A percentile compares a stretch with the other conserved stretches of the same genome.
Conservation (phyloP, 2,329 filamentous ascomycete genomes). For the Neurospora crassa region DNA sequence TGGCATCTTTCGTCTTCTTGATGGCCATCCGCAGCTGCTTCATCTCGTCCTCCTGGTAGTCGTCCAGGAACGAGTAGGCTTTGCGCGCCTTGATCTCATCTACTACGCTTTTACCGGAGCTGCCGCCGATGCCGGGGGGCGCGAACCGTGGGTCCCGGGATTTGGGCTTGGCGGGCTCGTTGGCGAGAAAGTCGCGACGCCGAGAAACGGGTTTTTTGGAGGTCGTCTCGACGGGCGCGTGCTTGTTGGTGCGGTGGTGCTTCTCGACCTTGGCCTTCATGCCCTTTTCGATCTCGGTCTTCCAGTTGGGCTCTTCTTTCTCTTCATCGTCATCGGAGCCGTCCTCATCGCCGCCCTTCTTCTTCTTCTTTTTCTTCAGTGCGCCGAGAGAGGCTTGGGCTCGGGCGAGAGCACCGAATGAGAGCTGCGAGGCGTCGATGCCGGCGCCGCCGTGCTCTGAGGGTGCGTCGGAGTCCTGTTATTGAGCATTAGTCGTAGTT, state of each 20-base stretch:
- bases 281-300: slow-evolving; percentile 25
- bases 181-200: slow-evolving; percentile 60
- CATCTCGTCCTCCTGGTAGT: slow-evolving; percentile 80
- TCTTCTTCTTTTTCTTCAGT: slow-evolving; percentile 29
- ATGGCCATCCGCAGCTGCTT: slow-evolving; percentile 60
- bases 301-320: background rate
- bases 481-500: background rate
- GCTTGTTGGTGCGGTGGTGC: slow-evolving; percentile 57
- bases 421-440: slow-evolving; percentile 51
- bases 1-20: slow-evolving; percentile 53
- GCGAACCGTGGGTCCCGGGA: slow-evolving; percentile 85
- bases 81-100: slow-evolving; percentile 53
- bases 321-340: background rate
- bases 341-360: slow-evolving; percentile 20
- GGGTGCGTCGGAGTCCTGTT: slow-evolving; percentile 25
- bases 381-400: slow-evolving; percentile 61
- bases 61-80: slow-evolving; percentile 80
- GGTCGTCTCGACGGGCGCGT: slow-evolving; percentile 75
- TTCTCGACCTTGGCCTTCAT: slow-evolving; percentile 18
- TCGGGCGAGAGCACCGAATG: slow-evolving; percentile 83
- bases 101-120: slow-evolving; percentile 24
- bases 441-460: slow-evolving; percentile 27
- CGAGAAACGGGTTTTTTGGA: slow-evolving; percentile 79
- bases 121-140: slow-evolving; percentile 36
- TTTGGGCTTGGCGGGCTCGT: slow-evolving; percentile 43